Conservation (phyloP, 345 rosid genomes). For the Hypericum androsaemum region DNA sequence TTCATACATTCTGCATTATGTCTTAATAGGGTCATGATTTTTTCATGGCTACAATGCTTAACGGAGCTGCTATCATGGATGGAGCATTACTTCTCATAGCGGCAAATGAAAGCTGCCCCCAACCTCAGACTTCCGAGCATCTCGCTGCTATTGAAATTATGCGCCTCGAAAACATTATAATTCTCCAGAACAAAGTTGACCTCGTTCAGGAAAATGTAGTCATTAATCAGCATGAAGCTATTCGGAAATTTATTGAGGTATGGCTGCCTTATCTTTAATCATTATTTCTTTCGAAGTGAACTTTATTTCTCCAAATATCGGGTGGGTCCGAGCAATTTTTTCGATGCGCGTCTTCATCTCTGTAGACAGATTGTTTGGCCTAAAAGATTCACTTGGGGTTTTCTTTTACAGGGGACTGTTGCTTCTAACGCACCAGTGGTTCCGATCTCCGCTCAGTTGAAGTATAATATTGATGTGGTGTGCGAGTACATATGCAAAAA, state of each 20-base stretch:
- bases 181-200: conserved; percentile 94
- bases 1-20: background rate
- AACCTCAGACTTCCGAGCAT: conserved; percentile 98
- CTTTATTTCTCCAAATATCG: background rate
- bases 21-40: conserved; percentile 79
- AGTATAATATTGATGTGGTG: conserved; percentile 85
- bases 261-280: background rate
- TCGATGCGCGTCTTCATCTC: background rate
- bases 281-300: background rate
- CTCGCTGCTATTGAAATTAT: conserved; percentile 96
- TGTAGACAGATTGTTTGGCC: background rate
- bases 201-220: conserved; percentile 94
- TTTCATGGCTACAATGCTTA: conserved; percentile 99
- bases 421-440: conserved; percentile 89
- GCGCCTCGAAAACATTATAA: conserved; percentile 85
- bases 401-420: conserved; percentile 64
- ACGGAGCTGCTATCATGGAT: conserved; percentile 99
- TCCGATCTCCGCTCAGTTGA: conserved; percentile 92
- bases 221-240: conserved; percentile 80
- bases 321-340: background rate
- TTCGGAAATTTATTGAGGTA: conserved; percentile 77
- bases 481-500: conserved; percentile 90
- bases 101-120: conserved; percentile 96
- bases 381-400: background rate
- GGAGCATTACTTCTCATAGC: conserved; percentile 93